Evolutionary conservation across 2,329 filamentous ascomycete species (phyloP), one percentile per base, ranked within the genome.

Genomic region (Aspergillus puulaauensis): DNA sequence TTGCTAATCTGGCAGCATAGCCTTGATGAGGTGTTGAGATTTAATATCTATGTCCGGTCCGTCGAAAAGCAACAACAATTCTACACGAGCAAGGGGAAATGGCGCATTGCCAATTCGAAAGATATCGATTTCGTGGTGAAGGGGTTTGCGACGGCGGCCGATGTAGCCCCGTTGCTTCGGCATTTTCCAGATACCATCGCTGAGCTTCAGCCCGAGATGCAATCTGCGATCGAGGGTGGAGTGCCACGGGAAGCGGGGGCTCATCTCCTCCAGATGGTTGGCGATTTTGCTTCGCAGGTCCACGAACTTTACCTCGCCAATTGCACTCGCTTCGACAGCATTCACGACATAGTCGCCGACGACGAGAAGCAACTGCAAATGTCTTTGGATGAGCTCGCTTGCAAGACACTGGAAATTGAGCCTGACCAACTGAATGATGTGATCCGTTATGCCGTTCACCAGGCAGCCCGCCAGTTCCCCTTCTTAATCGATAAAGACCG

Each of bases 91-190:
- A 65, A 72, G 57, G 77, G 77, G 7, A 77, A 78, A 63, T 79
- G 77, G 77, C 70, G 77, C 5, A 66, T 77, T 19, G 70, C 69
- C 35, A 64, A 62, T 7, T 66, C 75, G 4, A 68, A 64, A 19
- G 66, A 71, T 33, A 68, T 84, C 7, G 75, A 79, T 46, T 85
- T 80, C 64, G 74, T 79, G 9, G 72, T 85, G 11, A 78, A 80
- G 48, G 71, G 73, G 23, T 83, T 82, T 62, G 75, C 82, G 9
- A 70, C 79, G 27, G 72, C 71, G 2, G 69, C 77, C 27, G 61
- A 80, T 24, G 61, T 86, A 3, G 65, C 77, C 12, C 74, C 78
- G 2, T 66, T 87, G 3, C 57, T 81, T 9, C 77, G 80, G 4
- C 80, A 82, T 66, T 72, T 87, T 3, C 85, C 85, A 0, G 66